These are phyloP conservation scores for Stenocarpella maydis DNA, from an alignment of 2,329 filamentous ascomycete genomes.

Conservation along the genomic window DNA sequence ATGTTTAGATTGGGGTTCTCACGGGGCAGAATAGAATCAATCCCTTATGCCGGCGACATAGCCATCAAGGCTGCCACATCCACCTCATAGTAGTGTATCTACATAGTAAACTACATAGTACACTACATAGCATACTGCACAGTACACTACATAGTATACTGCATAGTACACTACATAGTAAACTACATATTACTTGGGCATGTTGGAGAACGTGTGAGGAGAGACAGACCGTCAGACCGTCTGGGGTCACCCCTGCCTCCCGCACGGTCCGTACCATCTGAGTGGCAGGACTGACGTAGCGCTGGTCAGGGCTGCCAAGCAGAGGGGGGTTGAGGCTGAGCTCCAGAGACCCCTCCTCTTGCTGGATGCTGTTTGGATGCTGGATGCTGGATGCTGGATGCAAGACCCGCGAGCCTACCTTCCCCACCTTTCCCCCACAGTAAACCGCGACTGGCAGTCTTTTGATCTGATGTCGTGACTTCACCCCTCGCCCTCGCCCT, in stretches of 20 bases:
- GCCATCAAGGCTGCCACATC: constrained; percentile 88
- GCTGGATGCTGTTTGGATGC: too few relatives aligned
- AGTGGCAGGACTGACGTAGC: constrained; percentile 23
- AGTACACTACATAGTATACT: too few relatives aligned
- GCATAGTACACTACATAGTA: too few relatives aligned
- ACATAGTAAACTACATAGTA: too few relatives aligned
- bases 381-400: too few relatives aligned
- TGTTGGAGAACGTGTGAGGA: not conserved
- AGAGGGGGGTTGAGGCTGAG: constrained; percentile 2
- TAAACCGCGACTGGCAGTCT: not conserved
- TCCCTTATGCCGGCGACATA: constrained; percentile 75
- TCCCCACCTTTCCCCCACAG: not conserved
- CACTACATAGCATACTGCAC: too few relatives aligned
- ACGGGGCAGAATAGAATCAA: constrained; percentile 75
- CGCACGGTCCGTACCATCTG: constrained; percentile 7
- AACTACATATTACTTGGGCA: not conserved
- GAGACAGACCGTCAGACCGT: not conserved
- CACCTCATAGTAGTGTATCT: too few relatives aligned
- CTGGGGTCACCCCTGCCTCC: constrained; percentile 8
- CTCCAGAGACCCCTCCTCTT: constrained; percentile 14
- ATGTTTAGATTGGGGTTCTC: constrained; percentile 75
- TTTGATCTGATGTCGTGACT: not conserved
- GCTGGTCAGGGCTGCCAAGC: not conserved
- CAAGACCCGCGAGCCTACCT: constrained; percentile 3
- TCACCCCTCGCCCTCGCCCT: too few relatives aligned